Evolutionary conservation across 2,329 filamentous ascomycete genomes (phyloP).

Genomic region (Tolypocladium paradoxum): DNA sequence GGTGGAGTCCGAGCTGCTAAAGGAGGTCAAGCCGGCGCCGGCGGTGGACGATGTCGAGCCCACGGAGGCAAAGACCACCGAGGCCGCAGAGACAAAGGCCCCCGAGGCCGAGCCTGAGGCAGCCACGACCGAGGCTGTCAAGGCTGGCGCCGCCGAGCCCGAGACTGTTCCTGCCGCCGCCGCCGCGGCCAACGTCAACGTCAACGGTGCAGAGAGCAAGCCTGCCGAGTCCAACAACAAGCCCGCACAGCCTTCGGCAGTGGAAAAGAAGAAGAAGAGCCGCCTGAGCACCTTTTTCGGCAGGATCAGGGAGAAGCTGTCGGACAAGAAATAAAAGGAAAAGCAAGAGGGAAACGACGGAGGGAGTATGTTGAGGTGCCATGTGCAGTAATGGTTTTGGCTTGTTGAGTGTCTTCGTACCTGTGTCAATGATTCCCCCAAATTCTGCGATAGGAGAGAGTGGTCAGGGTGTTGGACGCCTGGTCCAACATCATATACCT

Average conservation of each 20-base stretch:
- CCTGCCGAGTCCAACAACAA: constrained; percentile 10
- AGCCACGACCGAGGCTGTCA: constrained; percentile 7
- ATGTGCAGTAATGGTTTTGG: constrained; percentile 17
- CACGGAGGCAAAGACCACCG: constrained; percentile 7
- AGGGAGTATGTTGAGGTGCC: constrained; percentile 6
- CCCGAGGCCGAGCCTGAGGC: constrained; percentile 6
- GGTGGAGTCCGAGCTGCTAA: constrained; percentile 63
- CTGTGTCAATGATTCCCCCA: constrained; percentile 28
- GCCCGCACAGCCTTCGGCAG: constrained; percentile 14
- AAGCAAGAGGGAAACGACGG: constrained; percentile 2
- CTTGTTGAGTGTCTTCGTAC: constrained; percentile 24
- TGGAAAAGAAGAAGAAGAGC: constrained; percentile 57
- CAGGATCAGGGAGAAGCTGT: constrained; percentile 41
- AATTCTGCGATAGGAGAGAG: constrained; percentile 19
- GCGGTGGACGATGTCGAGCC: constrained; percentile 18
- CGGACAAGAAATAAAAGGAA: constrained; percentile 17
- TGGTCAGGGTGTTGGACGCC: constrained; percentile 17
- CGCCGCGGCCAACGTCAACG: constrained; percentile 8
- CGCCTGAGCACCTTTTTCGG: constrained; percentile 52
- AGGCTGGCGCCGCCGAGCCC: not conserved
- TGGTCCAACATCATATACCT: constrained; percentile 24
- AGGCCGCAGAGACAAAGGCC: constrained; percentile 10
- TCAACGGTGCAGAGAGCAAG: constrained; percentile 12
- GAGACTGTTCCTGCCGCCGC: constrained; percentile 3
- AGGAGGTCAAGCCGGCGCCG: constrained; percentile 42